Base-by-base conservation (phyloP, 208 protist genomes). In the Porcisia deanei region DNA sequence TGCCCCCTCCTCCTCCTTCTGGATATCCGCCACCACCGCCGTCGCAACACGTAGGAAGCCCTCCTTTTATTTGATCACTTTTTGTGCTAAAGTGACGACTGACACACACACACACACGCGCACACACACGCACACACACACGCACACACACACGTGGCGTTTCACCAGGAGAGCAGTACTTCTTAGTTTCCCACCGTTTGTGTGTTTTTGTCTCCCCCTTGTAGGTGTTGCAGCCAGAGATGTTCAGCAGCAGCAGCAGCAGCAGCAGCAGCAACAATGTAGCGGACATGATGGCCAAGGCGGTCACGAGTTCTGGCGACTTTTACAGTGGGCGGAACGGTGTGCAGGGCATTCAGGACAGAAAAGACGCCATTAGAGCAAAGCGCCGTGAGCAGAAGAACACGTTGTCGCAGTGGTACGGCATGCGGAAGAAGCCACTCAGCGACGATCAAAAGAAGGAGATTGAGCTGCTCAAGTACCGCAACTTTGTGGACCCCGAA, bases 331-430 rank as follows among this genome's bases (percentile, higher is more conserved):
- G 89, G 49, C 79, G 70, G 6, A 90, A 91, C 65, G 79, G 75
- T 2, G 93, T 97, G 39, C 43, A 95, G 75, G 93, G 93, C 30
- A 68, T 83, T 59, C 85, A 93, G 59, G 88, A 95, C 78, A 80
- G 75, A 4, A 95, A 95, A 76, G 91, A 95, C 71, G 85, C 59
- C 7, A 88, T 94, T 47, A 88, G 90, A 12, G 81, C 79, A 25
- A 80, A 90, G 81, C 86, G 90, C 12, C 82, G 77, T 49, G 93
- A 91, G 59, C 82, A 93, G 75, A 90, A 88, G 61, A 83, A 88
- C 52, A 96, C 93, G 0, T 85, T 97, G 9, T 89, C 90, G 1
- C 90, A 97, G 80, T 97, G 93, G 91, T 97, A 94, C 71, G 91
- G 91, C 52, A 95, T 97, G 89, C 90, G 90, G 77, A 89, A 89